phyloP scores from a whole-genome alignment of 139 green algal genomes.

The Zygnema circumcarinatum region DNA sequence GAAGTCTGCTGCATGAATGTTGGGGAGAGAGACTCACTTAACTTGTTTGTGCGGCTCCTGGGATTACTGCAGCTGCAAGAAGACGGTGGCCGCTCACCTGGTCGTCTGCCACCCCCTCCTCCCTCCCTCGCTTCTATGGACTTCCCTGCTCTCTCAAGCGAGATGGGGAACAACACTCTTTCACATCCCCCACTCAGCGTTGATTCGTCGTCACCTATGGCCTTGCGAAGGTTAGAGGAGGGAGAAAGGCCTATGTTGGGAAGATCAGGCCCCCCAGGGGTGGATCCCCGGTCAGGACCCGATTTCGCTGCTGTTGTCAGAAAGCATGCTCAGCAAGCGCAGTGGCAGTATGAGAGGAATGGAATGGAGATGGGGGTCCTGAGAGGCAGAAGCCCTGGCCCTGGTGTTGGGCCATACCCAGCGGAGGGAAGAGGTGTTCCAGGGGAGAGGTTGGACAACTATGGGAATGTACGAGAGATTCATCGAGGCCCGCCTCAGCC shows the following conservation, averaged over 20 bases:
- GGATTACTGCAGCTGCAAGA: slow-evolving; percentile 51
- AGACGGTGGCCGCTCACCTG: background rate
- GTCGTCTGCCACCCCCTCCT: background rate
- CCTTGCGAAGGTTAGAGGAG: slow-evolving; percentile 5
- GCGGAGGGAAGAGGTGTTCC: background rate
- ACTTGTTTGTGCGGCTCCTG: too few relatives aligned
- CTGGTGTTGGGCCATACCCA: background rate
- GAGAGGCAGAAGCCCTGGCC: background rate
- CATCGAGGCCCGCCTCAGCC: slow-evolving; percentile 10
- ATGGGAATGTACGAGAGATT: background rate
- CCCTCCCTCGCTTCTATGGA: slow-evolving; percentile 19
- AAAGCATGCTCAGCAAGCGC: slow-evolving; percentile 12
- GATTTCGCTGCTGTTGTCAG: slow-evolving; percentile 48
- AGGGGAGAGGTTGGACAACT: slow-evolving; percentile 5
- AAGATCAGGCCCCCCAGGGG: background rate
- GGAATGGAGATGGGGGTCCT: slow-evolving; percentile 15
- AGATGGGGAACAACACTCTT: background rate
- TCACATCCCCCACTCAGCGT: slow-evolving; percentile 16
- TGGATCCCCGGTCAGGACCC: slow-evolving; percentile 11
- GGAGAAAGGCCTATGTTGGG: background rate
- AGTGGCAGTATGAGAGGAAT: slow-evolving; percentile 3
- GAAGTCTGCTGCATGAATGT: background rate
- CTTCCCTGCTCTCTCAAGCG: slow-evolving; percentile 50
- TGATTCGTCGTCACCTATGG: slow-evolving; percentile 12
- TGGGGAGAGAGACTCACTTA: too few relatives aligned